phyloP scores from a whole-genome alignment of 306 rosid genomes.

The Nissolia schottii region DNA sequence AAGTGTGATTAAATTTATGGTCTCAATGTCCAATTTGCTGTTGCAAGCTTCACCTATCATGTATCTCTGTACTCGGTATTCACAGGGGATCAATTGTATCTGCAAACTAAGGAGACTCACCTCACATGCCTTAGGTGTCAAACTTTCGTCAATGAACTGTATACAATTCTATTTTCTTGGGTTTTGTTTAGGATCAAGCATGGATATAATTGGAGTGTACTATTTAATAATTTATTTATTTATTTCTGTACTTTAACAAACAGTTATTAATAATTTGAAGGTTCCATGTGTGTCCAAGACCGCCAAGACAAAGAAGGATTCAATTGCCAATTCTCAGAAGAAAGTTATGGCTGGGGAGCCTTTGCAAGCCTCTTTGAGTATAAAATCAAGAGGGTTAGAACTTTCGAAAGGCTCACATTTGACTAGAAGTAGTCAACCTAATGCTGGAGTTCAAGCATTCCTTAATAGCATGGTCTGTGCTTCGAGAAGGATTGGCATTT shows the following conservation, averaged over 20 bases:
- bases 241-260: conserved; percentile 6
- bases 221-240: too few relatives aligned
- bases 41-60: neutral
- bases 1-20: neutral
- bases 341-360: conserved; percentile 10
- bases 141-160: neutral
- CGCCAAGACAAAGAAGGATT: conserved; percentile 44
- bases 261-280: conserved; percentile 25
- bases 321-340: conserved; percentile 17
- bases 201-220: neutral
- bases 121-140: neutral
- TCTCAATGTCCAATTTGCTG: too few relatives aligned
- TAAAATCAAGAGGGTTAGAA: conserved; percentile 30
- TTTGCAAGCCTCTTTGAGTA: conserved; percentile 19
- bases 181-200: neutral
- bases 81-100: neutral
- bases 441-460: conserved; percentile 6
- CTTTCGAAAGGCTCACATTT: conserved; percentile 15
- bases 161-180: neutral
- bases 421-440: conserved; percentile 14
- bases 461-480: conserved; percentile 7
- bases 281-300: conserved; percentile 49
- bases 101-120: neutral
- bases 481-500: conserved; percentile 22
- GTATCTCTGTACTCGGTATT: neutral